Percentiles rank a stretch among this genome's conserved stretches.
These are phyloP conservation scores for Fusarium anguioides DNA, from an alignment of 2,329 filamentous ascomycete genomes.

Conservation along the genomic window DNA sequence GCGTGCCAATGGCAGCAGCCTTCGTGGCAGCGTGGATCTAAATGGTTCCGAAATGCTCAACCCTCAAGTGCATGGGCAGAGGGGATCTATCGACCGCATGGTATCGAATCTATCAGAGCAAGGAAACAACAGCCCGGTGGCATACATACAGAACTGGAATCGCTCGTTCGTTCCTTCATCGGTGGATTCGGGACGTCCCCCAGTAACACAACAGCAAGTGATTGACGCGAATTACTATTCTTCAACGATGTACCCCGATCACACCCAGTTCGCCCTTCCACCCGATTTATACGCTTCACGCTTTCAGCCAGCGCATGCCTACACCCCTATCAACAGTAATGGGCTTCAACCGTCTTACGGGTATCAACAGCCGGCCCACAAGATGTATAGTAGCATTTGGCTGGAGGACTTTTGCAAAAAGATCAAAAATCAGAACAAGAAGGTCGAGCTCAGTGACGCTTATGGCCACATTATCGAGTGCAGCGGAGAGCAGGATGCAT, in stretches of 20 bases:
- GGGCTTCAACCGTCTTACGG: constrained; percentile 45
- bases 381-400: constrained; percentile 51
- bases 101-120: constrained; percentile 51
- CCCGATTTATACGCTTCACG: constrained; percentile 53
- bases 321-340: constrained; percentile 47
- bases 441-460: constrained; percentile 89
- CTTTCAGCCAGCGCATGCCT: constrained; percentile 33
- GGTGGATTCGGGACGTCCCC: constrained; percentile 54
- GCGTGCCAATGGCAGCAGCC: constrained; percentile 44
- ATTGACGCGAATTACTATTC: constrained; percentile 49
- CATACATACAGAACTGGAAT: constrained; percentile 50
- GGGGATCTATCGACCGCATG: constrained; percentile 54
- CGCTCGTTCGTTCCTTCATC: constrained; percentile 53
- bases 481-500: constrained; percentile 94
- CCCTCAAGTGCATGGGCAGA: constrained; percentile 44
- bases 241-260: constrained; percentile 40
- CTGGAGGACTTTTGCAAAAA: constrained; percentile 60
- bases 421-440: constrained; percentile 68
- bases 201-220: constrained; percentile 46
- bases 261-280: constrained; percentile 50
- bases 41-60: constrained; percentile 47
- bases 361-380: constrained; percentile 62
- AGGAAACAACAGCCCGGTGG: constrained; percentile 42
- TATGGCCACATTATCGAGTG: constrained; percentile 92
- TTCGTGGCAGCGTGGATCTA: constrained; percentile 41